phyloP scores from a whole-genome alignment of 495 filamentous ascomycete species.

The Xylaria acuta region DNA sequence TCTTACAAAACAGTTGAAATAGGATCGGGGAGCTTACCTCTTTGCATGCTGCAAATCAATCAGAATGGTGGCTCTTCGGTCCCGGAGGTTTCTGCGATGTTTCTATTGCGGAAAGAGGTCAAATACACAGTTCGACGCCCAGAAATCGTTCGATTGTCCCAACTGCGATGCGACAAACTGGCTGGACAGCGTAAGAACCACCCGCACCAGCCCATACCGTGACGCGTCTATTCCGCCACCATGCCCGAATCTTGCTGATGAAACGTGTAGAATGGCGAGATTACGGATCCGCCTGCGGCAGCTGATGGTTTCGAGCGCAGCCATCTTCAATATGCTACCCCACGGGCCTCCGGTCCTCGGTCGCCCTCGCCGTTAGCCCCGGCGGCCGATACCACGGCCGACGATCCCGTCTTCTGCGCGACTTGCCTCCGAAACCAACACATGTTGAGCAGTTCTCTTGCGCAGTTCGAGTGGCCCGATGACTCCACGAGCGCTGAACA shows the following conservation, averaged over 20 bases:
- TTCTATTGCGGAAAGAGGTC: conserved; percentile 78
- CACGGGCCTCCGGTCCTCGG: conserved; percentile 39
- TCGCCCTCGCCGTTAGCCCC: conserved; percentile 36
- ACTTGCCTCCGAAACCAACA: conserved; percentile 85
- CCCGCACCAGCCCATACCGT: background rate
- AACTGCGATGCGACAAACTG: conserved; percentile 83
- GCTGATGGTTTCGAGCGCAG: conserved; percentile 44
- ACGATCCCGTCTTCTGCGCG: conserved; percentile 70
- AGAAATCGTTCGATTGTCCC: conserved; percentile 68
- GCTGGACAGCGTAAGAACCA: conserved; percentile 65
- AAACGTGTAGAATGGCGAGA: conserved; percentile 71
- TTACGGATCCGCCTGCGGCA: conserved; percentile 81
- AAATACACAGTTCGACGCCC: conserved; percentile 56
- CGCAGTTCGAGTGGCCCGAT: conserved; percentile 72
- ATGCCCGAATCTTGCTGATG: conserved; percentile 14
- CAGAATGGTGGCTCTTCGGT: conserved; percentile 45
- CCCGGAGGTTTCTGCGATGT: conserved; percentile 61
- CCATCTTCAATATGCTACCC: conserved; percentile 47
- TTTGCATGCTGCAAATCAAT: conserved; percentile 10
- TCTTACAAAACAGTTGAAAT: conserved; percentile 1
- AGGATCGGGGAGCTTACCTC: conserved; percentile 9
- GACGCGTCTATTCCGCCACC: background rate
- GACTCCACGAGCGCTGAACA: conserved; percentile 68
- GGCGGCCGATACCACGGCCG: background rate
- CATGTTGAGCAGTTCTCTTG: conserved; percentile 68